Conservation (phyloP, 208 protist genomes). For the Acanthamoeba royreba region DNA sequence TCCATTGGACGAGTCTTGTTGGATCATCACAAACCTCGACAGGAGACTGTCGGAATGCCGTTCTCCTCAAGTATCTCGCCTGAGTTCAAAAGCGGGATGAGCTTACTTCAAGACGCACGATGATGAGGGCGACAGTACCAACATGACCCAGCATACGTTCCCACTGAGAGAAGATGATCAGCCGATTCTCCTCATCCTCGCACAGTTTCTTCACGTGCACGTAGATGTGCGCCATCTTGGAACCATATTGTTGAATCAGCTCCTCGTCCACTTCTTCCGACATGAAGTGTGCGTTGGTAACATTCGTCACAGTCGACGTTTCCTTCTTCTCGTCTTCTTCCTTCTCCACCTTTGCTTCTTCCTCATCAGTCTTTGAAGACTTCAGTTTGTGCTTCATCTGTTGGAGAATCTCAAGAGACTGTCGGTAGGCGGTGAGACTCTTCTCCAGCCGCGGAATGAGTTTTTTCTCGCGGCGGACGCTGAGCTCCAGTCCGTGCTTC, state of each 20-base stretch:
- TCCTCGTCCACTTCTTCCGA: background rate
- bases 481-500: background rate
- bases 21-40: background rate
- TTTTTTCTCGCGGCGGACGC: background rate
- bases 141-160: background rate
- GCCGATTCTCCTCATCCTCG: background rate
- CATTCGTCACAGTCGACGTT: background rate
- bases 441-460: background rate
- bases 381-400: background rate
- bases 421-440: background rate
- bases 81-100: too few relatives aligned
- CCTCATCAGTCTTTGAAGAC: background rate
- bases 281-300: background rate
- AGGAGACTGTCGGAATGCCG: conserved; percentile 17
- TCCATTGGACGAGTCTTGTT: too few relatives aligned
- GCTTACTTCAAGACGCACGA: too few relatives aligned
- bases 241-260: background rate
- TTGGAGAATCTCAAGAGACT: background rate
- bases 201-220: conserved; percentile 34
- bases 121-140: background rate
- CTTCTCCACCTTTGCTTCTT: background rate
- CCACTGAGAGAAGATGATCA: conserved; percentile 48
- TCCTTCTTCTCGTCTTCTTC: background rate
- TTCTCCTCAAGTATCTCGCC: background rate
- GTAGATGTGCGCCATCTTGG: conserved; percentile 52